Percentiles rank a stretch among this genome's conserved stretches.
phyloP scores from a whole-genome alignment of 352 stramenopile genomes.

The Thraustochytrium sp. region DNA sequence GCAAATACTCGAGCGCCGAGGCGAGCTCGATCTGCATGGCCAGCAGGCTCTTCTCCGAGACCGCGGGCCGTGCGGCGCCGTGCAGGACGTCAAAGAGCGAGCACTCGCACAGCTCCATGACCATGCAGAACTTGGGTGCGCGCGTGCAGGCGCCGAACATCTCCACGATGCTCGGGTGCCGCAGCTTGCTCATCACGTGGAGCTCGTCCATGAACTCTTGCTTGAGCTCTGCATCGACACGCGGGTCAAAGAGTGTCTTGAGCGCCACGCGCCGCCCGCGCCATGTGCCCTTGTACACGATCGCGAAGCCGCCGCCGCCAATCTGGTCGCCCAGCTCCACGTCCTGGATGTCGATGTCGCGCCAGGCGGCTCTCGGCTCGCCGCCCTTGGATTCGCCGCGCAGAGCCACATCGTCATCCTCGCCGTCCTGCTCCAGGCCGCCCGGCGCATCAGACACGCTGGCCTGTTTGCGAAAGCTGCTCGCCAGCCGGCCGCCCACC shows the following conservation, averaged over 20 bases:
- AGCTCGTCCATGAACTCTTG: slow-evolving; percentile 80
- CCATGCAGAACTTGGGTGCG: slow-evolving; percentile 61
- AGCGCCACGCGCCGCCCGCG: slow-evolving; percentile 62
- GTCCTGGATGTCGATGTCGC: slow-evolving; percentile 66
- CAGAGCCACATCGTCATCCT: neutral
- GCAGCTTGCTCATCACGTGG: slow-evolving; percentile 67
- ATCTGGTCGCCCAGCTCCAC: slow-evolving; percentile 67
- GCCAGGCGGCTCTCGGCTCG: slow-evolving; percentile 53
- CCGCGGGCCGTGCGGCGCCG: slow-evolving; percentile 35
- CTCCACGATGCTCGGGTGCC: slow-evolving; percentile 58
- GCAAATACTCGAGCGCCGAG: slow-evolving; percentile 75
- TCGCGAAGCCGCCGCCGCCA: slow-evolving; percentile 66
- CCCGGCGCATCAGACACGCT: too few relatives aligned
- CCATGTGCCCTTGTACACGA: slow-evolving; percentile 70
- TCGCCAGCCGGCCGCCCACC: neutral
- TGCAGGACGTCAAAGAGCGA: slow-evolving; percentile 63
- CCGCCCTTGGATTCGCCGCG: neutral
- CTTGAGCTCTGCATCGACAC: slow-evolving; percentile 67
- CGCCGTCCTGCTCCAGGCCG: too few relatives aligned
- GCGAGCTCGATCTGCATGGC: slow-evolving; percentile 58
- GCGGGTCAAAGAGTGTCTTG: slow-evolving; percentile 75
- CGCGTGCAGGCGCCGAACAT: slow-evolving; percentile 59
- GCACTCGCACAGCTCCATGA: slow-evolving; percentile 64
- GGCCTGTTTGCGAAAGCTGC: neutral
- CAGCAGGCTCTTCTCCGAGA: slow-evolving; percentile 31